Base-by-base conservation (phyloP, 2,329 filamentous ascomycete genomes). In the Microsporum audouinii region DNA sequence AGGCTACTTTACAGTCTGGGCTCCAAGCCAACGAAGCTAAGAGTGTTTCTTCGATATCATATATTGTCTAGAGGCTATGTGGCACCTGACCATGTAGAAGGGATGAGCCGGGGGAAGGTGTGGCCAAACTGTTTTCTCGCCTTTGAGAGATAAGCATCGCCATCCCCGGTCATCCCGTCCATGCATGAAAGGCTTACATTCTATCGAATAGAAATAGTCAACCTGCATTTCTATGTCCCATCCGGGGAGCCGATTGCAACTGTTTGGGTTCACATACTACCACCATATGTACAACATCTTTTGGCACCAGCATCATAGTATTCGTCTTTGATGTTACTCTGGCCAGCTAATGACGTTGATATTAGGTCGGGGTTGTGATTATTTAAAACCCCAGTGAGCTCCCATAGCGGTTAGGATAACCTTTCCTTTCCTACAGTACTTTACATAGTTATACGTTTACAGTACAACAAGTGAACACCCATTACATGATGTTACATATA, bases 191-290 rank as follows among this genome's bases (percentile, higher is more conserved):
- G 49, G 6, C 23, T 23, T 27, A 47, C 43, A 47, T 14, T 10
- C 23, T 23, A 47, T 27, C 17, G 27, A 29, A 29, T 47, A 47
- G 17, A 5, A 43, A 47, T 5, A 23, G 4, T 3, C 23, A 29
- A 7, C 23, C 27, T 29, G 43, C 43, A 27, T n/a, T 53, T 53
- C 14, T 14, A 17, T 7, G 43, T 53, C n/a, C n/a, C 33, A 29
- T 29, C 61, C 63, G 51, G 60, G 55, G 55, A 45, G 59, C 23
- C 43, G 38, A 51, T 62, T n/a, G 49, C 27, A 53, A 10, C 14
- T 31, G 27, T 14, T 33, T 7, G 14, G 5, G 27, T n/a, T 53
- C 29, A 5, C 10, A n/a, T 10, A 8, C 27, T 53, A 31, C 29
- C 27, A 34, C 49, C 27, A 12, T 7, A 53, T n/a, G 10, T 8